phyloP scores from a whole-genome alignment of 2,329 filamentous ascomycete genomes.

The Phyllosticta citriasiana region DNA sequence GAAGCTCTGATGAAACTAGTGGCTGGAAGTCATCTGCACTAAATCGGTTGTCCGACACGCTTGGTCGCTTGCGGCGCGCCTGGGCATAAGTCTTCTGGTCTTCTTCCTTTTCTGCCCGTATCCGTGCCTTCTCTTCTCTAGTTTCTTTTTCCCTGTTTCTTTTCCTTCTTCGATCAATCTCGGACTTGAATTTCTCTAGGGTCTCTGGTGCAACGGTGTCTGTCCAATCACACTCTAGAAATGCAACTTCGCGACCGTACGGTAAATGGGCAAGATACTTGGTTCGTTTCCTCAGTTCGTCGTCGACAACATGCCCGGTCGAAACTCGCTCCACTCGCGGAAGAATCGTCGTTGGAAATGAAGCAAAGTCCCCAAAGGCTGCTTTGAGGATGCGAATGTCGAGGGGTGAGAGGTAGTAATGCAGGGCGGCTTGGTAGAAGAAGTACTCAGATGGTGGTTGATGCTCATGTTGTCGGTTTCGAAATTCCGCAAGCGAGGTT shows the following conservation, averaged over 20 bases:
- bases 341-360: constrained; percentile 76
- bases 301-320: constrained; percentile 78
- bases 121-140: constrained; percentile 75
- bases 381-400: constrained; percentile 89
- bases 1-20: constrained; percentile 20
- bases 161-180: constrained; percentile 67
- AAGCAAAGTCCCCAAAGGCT: constrained; percentile 72
- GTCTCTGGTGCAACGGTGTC: constrained; percentile 70
- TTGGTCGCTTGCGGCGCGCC: constrained; percentile 48
- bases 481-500: constrained; percentile 7
- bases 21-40: constrained; percentile 39
- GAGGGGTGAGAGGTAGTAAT: constrained; percentile 81
- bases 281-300: constrained; percentile 68
- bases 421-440: constrained; percentile 80
- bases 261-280: constrained; percentile 85
- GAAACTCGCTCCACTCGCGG: constrained; percentile 84
- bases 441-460: constrained; percentile 52
- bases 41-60: constrained; percentile 41
- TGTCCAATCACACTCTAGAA: constrained; percentile 91
- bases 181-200: constrained; percentile 63
- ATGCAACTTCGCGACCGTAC: constrained; percentile 81
- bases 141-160: constrained; percentile 72
- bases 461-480: constrained; percentile 30
- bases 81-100: constrained; percentile 56
- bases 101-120: constrained; percentile 73